These are phyloP conservation scores for Scopulariopsis brevicaulis DNA, from an alignment of 2,329 filamentous ascomycete species.

Conservation along the genomic window DNA sequence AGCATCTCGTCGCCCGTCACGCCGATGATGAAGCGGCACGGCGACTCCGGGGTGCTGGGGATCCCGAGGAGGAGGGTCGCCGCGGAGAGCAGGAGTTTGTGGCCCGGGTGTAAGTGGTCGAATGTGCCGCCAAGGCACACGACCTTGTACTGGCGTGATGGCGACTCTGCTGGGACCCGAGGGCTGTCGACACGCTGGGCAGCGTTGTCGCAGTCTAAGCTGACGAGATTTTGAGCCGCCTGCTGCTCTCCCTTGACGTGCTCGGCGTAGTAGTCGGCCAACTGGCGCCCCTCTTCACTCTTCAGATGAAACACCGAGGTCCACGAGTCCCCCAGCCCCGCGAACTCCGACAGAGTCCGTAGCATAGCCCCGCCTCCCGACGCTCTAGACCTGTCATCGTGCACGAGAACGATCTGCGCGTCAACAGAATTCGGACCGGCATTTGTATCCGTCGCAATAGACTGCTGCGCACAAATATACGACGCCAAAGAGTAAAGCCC, in stretches of 20 bases:
- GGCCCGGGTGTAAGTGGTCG: slow-evolving; percentile 88
- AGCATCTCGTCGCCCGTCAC: slow-evolving; percentile 83
- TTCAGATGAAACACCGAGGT: slow-evolving; percentile 52
- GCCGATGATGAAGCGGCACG: slow-evolving; percentile 62
- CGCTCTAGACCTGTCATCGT: slow-evolving; percentile 17
- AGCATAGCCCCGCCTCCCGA: slow-evolving; percentile 30
- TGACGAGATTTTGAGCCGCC: slow-evolving; percentile 33
- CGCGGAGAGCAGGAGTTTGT: slow-evolving; percentile 93
- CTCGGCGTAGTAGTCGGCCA: slow-evolving; percentile 38
- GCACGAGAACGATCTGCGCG: slow-evolving; percentile 60
- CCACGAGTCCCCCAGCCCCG: slow-evolving; percentile 48
- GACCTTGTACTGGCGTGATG: slow-evolving; percentile 1
- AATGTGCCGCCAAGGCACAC: slow-evolving; percentile 90
- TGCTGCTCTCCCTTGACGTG: slow-evolving; percentile 30
- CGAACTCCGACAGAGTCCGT: slow-evolving; percentile 39
- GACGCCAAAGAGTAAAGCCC: slow-evolving; percentile 70
- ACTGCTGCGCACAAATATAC: slow-evolving; percentile 53
- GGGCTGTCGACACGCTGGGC: neutral
- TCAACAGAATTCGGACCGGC: slow-evolving; percentile 58
- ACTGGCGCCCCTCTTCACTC: slow-evolving; percentile 48
- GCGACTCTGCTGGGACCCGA: neutral
- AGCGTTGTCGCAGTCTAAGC: slow-evolving; percentile 37
- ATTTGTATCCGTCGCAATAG: slow-evolving; percentile 45
- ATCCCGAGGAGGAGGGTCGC: slow-evolving; percentile 60
- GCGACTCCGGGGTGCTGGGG: slow-evolving; percentile 21